A percentile compares a stretch with the other conserved stretches of the same genome.
Conservation (phyloP, 805 yeast genomes). For the Metschnikowia lunata region DNA sequence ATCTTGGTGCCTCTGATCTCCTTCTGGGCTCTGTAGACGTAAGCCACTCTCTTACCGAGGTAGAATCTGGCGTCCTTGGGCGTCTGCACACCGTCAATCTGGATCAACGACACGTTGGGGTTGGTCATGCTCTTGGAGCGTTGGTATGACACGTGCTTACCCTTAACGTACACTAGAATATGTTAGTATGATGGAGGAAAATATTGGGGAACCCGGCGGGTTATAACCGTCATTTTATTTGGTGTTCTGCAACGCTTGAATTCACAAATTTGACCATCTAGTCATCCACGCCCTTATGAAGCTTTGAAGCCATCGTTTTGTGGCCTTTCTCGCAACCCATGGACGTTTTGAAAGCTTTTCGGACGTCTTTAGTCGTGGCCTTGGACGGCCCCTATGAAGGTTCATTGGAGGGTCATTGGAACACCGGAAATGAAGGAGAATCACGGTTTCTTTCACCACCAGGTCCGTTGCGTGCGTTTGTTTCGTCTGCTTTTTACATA, state of each 20-base stretch:
- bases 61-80: constrained; percentile 97
- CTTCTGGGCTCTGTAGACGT: constrained; percentile 98
- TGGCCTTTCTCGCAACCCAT: too few relatives aligned
- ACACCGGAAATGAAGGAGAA: too few relatives aligned
- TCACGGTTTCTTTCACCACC: background rate
- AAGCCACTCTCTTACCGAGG: constrained; percentile 99
- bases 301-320: too few relatives aligned
- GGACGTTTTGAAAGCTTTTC: too few relatives aligned
- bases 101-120: constrained; percentile 95
- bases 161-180: constrained; percentile 92
- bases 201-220: too few relatives aligned
- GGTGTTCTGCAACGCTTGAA: too few relatives aligned
- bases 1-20: constrained; percentile 98
- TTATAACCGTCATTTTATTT: too few relatives aligned
- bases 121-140: constrained; percentile 97
- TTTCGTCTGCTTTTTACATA: constrained; percentile 45
- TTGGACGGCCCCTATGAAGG: too few relatives aligned
- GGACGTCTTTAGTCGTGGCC: too few relatives aligned
- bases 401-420: too few relatives aligned
- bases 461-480: background rate
- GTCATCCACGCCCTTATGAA: too few relatives aligned
- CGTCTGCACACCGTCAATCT: constrained; percentile 92
- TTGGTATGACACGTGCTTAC: constrained; percentile 99
- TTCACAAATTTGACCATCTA: too few relatives aligned
- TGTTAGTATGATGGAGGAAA: constrained; percentile 28